A percentile compares a stretch with the other conserved stretches of the same genome.
phyloP scores from a whole-genome alignment of 148 eudicot species.

The Vaccinium myrtillus region DNA sequence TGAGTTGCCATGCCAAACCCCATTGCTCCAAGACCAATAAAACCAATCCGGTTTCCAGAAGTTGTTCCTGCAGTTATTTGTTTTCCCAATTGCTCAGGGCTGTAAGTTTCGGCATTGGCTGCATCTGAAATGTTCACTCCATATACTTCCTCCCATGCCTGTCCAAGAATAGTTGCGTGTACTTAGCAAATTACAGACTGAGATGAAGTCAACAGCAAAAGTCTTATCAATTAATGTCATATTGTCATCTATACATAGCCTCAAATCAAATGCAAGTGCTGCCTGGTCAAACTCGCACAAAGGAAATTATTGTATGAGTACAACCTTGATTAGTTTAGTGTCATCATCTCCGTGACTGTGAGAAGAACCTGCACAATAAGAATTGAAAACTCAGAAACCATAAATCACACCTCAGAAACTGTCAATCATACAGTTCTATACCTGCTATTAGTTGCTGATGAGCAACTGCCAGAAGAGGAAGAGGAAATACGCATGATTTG shows the following conservation, averaged over 20 bases:
- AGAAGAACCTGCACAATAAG: constrained; percentile 50
- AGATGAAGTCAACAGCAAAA: neutral
- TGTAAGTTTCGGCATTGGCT: constrained; percentile 69
- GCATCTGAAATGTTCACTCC: constrained; percentile 72
- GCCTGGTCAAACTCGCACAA: neutral
- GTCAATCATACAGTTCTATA: constrained; percentile 23
- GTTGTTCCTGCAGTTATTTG: constrained; percentile 43
- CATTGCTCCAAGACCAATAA: constrained; percentile 99
- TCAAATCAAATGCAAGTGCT: constrained; percentile 3
- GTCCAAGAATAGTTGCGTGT: constrained; percentile 19
- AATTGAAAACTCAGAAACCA: constrained; percentile 16
- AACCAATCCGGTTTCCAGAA: constrained; percentile 61
- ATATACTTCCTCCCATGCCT: constrained; percentile 78
- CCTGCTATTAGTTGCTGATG: constrained; percentile 94
- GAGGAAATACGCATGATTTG: constrained; percentile 83
- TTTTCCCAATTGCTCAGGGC: constrained; percentile 69
- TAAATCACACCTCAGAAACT: neutral
- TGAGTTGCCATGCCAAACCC: constrained; percentile 99
- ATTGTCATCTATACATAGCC: neutral
- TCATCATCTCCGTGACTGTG: constrained; percentile 36
- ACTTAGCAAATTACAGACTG: neutral
- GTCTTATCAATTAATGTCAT: constrained; percentile 8
- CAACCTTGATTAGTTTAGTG: constrained; percentile 66
- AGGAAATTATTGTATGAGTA: neutral
- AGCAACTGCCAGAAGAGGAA: constrained; percentile 90